phyloP scores from a whole-genome alignment of 345 rosid genomes.

The Lepidium sativum region DNA sequence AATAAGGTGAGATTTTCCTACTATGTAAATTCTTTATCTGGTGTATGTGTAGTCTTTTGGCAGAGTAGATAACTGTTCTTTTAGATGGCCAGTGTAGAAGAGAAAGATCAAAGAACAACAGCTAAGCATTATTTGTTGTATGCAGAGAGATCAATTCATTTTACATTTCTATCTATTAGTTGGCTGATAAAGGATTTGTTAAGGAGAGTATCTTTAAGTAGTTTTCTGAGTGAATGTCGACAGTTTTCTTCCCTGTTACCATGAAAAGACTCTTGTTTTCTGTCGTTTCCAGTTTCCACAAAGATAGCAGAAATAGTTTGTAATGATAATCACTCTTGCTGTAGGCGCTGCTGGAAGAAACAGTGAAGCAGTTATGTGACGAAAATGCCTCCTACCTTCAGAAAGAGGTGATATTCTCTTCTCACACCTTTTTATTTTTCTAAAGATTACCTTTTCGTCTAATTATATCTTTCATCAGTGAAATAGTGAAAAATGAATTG shows the following conservation, averaged over 20 bases:
- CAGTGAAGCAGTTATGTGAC: constrained; percentile 32
- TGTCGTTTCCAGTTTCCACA: neutral
- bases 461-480: neutral
- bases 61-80: neutral
- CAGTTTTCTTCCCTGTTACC: neutral
- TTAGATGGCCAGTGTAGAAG: constrained; percentile 21
- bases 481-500: neutral
- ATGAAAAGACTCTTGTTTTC: neutral
- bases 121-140: constrained; percentile 3
- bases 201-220: neutral
- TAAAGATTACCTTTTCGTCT: neutral
- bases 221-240: neutral
- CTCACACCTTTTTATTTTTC: neutral
- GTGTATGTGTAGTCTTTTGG: neutral
- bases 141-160: constrained; percentile 1
- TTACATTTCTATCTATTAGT: neutral
- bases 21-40: neutral
- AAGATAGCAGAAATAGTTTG: neutral
- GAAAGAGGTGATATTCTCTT: constrained; percentile 39
- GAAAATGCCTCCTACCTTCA: constrained; percentile 39
- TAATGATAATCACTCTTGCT: too few species aligned
- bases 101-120: constrained; percentile 8
- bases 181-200: neutral
- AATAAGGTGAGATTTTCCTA: constrained; percentile 33
- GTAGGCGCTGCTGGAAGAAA: constrained; percentile 48